Base-by-base conservation (phyloP, 148 eudicot species). In the Polygonum maritimum region DNA sequence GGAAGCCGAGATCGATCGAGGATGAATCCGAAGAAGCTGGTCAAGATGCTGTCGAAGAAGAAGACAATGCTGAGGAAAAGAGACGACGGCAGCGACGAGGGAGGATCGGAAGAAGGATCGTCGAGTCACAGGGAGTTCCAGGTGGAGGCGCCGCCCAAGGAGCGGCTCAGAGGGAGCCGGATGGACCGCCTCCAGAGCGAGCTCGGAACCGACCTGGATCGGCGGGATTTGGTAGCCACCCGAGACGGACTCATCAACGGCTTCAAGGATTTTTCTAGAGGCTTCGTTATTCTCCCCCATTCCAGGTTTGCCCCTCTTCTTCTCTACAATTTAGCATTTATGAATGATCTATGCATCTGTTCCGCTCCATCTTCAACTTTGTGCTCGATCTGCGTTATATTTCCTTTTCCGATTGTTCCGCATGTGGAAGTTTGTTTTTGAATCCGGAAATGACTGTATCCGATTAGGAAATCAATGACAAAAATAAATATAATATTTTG, bases 281-380 rank as follows among this genome's bases (percentile, higher is more conserved):
- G 86, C 14, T 72, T 49, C 35, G 82, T 77, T 65, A 86, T 92
- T 71, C 84, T 82, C 74, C 95, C 97, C 5, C 84, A 90, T 7
- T 84, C 82, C 85, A 86, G 87, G 92, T 92, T 39, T 41, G 5
- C 47, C 4, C 19, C 16, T 13, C 63, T 55, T 33, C 70, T 21
- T 4, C 48, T 18, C 1, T 0, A 60, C 47, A 22, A 14, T 21
- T 26, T 0, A 26, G 31, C 31, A 26, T 26, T 0, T 26, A n/a
- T 26, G 31, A 0, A 26, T 26, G 0, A 26, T 26, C 31, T 26
- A 26, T 26, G 0, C 31, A 0, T 26, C 31, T 26, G 31, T 26
- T 26, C 31, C 31, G 31, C 31, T 26, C 31, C 31, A 26, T 26
- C 31, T 0, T 26, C 31, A 26, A 26, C 31, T 26, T 26, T 39